phyloP scores from a whole-genome alignment of 2,329 filamentous ascomycete species.

The Pseudogymnoascus sp. region DNA sequence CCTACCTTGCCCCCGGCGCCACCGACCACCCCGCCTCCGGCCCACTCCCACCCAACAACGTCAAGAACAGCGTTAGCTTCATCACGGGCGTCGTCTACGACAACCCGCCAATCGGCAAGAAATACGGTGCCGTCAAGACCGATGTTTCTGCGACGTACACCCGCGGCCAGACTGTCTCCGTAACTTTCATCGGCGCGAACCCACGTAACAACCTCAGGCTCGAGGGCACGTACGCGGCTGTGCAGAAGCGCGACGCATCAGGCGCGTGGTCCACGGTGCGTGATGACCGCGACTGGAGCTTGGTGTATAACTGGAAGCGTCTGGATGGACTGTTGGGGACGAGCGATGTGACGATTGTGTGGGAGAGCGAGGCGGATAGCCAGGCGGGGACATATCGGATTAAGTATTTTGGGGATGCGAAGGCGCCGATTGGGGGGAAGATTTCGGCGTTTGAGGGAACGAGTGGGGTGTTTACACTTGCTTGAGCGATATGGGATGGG shows the following conservation, averaged over 20 bases:
- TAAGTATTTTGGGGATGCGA: constrained; percentile 77
- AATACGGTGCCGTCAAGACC: constrained; percentile 59
- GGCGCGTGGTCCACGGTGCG: constrained; percentile 56
- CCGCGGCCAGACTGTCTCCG: constrained; percentile 53
- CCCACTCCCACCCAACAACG: constrained; percentile 70
- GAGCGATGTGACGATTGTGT: constrained; percentile 70
- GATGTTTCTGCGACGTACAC: constrained; percentile 46
- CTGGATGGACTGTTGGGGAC: constrained; percentile 60
- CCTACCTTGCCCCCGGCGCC: constrained; percentile 48
- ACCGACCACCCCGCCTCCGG: constrained; percentile 38
- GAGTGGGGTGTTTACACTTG: constrained; percentile 43
- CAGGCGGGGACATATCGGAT: constrained; percentile 64
- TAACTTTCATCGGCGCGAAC: constrained; percentile 75
- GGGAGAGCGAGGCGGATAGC: constrained; percentile 62
- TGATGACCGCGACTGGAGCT: constrained; percentile 72
- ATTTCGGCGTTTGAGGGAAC: constrained; percentile 63
- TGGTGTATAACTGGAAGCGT: constrained; percentile 73
- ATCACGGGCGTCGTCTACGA: constrained; percentile 75
- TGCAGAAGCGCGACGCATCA: constrained; percentile 51
- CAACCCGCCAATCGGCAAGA: constrained; percentile 51
- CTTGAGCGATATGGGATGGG: neutral
- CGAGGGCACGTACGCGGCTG: constrained; percentile 66
- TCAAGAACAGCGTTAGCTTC: constrained; percentile 65
- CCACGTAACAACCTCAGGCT: constrained; percentile 79
- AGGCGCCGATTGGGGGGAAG: constrained; percentile 49